Evolutionary conservation across 306 rosid species (phyloP).

Genomic region (Aeschynomene evenia): DNA sequence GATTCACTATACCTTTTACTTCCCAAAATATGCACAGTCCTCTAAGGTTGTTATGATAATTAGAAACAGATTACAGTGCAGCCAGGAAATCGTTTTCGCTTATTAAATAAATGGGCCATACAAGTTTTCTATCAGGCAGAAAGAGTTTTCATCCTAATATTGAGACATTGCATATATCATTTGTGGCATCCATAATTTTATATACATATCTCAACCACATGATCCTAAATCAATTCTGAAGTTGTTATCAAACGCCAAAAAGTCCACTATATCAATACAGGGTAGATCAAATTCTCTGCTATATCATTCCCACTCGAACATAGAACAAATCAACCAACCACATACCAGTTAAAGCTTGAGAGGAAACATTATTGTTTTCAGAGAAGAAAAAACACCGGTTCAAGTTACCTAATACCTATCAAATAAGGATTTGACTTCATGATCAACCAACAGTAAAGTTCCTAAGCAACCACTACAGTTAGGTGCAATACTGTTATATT

Average conservation of each 20-base stretch:
- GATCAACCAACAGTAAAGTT: background rate
- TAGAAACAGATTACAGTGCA: slow-evolving; percentile 13
- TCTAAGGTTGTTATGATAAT: background rate
- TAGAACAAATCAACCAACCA: too few species aligned
- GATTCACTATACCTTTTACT: too few species aligned
- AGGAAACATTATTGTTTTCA: background rate
- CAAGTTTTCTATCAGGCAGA: background rate
- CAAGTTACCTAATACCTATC: background rate
- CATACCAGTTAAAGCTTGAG: background rate
- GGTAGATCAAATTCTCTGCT: background rate
- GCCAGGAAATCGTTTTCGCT: background rate
- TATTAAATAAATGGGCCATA: background rate
- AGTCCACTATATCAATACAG: background rate
- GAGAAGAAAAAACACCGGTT: background rate
- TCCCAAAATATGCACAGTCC: background rate
- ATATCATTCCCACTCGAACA: slow-evolving; percentile 6
- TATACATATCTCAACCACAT: background rate
- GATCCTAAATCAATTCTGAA: background rate
- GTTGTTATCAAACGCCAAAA: background rate
- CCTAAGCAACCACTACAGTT: background rate
- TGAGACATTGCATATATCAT: background rate
- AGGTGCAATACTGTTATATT: background rate
- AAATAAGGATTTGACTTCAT: slow-evolving; percentile 3
- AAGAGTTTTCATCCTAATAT: background rate
- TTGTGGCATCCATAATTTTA: background rate